phyloP scores from a whole-genome alignment of 2,329 filamentous ascomycete genomes.

The Pseudocercospora eumusae region DNA sequence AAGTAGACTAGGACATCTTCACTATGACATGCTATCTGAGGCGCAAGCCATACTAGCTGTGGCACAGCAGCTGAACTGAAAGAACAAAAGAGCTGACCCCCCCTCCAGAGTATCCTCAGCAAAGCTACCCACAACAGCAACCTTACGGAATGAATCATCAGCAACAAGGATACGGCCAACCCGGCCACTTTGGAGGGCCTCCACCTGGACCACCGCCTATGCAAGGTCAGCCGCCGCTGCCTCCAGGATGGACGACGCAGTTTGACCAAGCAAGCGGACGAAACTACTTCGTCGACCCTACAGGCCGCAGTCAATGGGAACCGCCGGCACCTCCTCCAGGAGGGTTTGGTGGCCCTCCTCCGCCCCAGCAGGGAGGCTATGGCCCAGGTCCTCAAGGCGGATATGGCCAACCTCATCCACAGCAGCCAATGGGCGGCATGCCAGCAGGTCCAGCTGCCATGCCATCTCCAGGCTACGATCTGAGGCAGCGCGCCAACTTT shows the following conservation, averaged over 20 bases:
- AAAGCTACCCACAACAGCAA: constrained; percentile 9
- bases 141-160: constrained; percentile 10
- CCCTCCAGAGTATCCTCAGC: constrained; percentile 7
- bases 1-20: constrained; percentile 5
- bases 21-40: constrained; percentile 5
- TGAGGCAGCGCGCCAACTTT: constrained; percentile 65
- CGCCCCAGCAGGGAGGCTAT: constrained; percentile 28
- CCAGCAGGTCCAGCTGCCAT: constrained; percentile 56
- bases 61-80: constrained; percentile 9
- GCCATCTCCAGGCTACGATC: constrained; percentile 73
- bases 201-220: constrained; percentile 23
- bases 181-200: constrained; percentile 21
- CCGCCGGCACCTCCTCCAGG: constrained; percentile 24
- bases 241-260: constrained; percentile 23
- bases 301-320: constrained; percentile 22
- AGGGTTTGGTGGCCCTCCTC: constrained; percentile 27
- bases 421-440: constrained; percentile 23
- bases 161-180: constrained; percentile 19
- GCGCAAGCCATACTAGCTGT: constrained; percentile 7
- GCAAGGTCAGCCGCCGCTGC: constrained; percentile 17
- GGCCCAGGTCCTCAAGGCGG: constrained; percentile 17
- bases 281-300: constrained; percentile 21
- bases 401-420: constrained; percentile 22
- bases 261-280: constrained; percentile 21
- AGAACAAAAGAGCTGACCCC: constrained; percentile 10